A percentile compares a stretch with the other conserved stretches of the same genome.
Evolutionary conservation across 75 land plant genomes (phyloP).

Genomic region (Ceratopteris richardii): DNA sequence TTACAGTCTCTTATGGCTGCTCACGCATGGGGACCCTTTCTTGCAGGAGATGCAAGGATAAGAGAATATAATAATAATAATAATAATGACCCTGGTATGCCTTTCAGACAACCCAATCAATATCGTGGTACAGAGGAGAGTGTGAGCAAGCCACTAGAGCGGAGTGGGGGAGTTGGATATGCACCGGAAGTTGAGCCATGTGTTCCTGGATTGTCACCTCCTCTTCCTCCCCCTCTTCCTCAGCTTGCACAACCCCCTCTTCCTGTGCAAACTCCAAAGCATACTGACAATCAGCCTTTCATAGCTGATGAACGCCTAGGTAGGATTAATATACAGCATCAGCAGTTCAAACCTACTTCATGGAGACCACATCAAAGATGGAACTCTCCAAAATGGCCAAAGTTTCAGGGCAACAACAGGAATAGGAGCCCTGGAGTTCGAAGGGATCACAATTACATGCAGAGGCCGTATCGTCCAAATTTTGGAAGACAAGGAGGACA

Average conservation of each 20-base stretch:
- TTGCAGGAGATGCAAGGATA: constrained; percentile 5
- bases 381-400: constrained; percentile 1
- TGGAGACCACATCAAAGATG: background rate
- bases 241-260: no score
- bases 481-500: background rate
- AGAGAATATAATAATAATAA: background rate
- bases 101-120: background rate
- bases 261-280: background rate
- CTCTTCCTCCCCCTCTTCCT: background rate
- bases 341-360: background rate
- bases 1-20: constrained; percentile 5
- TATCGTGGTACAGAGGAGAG: background rate
- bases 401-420: background rate
- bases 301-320: background rate
- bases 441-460: background rate
- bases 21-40: constrained; percentile 5
- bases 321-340: background rate
- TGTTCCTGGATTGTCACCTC: constrained; percentile 1
- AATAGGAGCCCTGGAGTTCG: background rate
- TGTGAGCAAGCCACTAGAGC: background rate
- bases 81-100: background rate
- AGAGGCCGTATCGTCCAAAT: background rate
- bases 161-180: background rate
- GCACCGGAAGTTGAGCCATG: background rate
- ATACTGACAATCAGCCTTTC: background rate